These are phyloP conservation scores for Sugiyamaella sp. DNA, from an alignment of 1,139 yeast genomes.

Conservation along the genomic window DNA sequence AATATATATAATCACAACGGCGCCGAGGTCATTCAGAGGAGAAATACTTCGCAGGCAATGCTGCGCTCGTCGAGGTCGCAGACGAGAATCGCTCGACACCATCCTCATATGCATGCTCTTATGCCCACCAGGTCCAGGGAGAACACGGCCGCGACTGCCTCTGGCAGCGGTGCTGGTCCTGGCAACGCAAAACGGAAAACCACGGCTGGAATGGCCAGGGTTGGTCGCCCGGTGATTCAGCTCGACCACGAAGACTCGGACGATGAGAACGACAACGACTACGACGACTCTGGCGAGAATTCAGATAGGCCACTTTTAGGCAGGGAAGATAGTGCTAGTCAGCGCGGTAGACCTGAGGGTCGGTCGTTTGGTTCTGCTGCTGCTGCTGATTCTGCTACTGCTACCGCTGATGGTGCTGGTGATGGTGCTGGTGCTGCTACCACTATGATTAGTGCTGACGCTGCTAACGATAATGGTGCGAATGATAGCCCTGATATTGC, in stretches of 20 bases:
- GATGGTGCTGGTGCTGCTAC: too few relatives aligned
- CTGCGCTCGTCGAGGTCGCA: slow-evolving; percentile 32
- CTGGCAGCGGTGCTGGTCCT: slow-evolving; percentile 15
- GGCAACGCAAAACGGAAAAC: slow-evolving; percentile 2
- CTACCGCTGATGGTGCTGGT: too few relatives aligned
- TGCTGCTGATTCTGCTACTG: too few relatives aligned
- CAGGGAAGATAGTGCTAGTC: too few relatives aligned
- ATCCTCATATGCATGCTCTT: slow-evolving; percentile 16
- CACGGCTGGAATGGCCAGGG: slow-evolving; percentile 25
- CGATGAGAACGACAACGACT: slow-evolving; percentile 41
- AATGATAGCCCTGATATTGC: too few relatives aligned
- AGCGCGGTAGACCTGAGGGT: too few relatives aligned
- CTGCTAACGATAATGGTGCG: too few relatives aligned
- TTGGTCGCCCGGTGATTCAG: slow-evolving; percentile 36
- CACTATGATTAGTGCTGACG: too few relatives aligned
- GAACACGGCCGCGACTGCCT: background rate
- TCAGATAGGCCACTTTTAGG: background rate
- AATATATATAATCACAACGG: slow-evolving; percentile 14
- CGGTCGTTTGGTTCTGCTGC: too few relatives aligned
- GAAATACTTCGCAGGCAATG: slow-evolving; percentile 19
- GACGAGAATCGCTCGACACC: slow-evolving; percentile 25
- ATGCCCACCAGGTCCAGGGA: slow-evolving; percentile 19
- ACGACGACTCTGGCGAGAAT: slow-evolving; percentile 8
- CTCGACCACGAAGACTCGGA: slow-evolving; percentile 36
- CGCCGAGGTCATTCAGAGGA: slow-evolving; percentile 18